These are phyloP conservation scores for Chrysochromulina tobinii DNA, from an alignment of 78 protist genomes.

Conservation along the genomic window DNA sequence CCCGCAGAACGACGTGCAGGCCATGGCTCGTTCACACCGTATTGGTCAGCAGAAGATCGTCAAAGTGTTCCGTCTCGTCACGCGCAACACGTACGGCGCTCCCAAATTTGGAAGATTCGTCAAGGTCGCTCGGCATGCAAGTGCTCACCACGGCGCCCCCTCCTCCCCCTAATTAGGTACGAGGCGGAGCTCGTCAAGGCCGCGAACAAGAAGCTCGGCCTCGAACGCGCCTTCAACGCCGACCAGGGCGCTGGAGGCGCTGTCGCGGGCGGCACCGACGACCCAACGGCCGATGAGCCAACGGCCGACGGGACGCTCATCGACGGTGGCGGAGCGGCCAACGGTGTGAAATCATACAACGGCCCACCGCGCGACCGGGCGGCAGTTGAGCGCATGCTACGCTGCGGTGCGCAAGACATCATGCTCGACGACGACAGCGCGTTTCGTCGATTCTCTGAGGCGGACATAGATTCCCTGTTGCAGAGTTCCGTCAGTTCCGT, in stretches of 20 bases:
- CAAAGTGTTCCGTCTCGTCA: conserved; percentile 57
- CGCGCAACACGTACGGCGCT: conserved; percentile 14
- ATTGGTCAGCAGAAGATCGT: conserved; percentile 57
- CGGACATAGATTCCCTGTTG: conserved; percentile 55
- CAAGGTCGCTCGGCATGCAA: too few relatives aligned
- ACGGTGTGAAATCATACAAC: neutral
- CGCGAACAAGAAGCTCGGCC: conserved; percentile 61
- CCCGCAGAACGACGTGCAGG: conserved; percentile 63
- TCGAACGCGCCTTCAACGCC: conserved; percentile 59
- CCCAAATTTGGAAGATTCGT: too few relatives aligned
- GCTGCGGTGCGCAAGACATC: conserved; percentile 48
- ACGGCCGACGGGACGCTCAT: neutral
- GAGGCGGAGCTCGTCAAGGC: conserved; percentile 57
- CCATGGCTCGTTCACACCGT: conserved; percentile 67
- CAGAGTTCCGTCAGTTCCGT: neutral
- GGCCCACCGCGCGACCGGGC: neutral
- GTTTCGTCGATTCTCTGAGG: neutral
- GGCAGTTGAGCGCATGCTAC: conserved; percentile 42
- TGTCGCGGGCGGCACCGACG: neutral
- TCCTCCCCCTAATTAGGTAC: conserved; percentile 8
- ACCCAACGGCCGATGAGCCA: neutral
- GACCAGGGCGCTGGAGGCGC: neutral
- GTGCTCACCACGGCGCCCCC: too few relatives aligned
- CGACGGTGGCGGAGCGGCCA: neutral
- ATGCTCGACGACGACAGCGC: neutral